Percentiles rank a stretch among this genome's conserved stretches.
Conservation (phyloP, 345 rosid genomes). For the Eucalyptus pauciflora region DNA sequence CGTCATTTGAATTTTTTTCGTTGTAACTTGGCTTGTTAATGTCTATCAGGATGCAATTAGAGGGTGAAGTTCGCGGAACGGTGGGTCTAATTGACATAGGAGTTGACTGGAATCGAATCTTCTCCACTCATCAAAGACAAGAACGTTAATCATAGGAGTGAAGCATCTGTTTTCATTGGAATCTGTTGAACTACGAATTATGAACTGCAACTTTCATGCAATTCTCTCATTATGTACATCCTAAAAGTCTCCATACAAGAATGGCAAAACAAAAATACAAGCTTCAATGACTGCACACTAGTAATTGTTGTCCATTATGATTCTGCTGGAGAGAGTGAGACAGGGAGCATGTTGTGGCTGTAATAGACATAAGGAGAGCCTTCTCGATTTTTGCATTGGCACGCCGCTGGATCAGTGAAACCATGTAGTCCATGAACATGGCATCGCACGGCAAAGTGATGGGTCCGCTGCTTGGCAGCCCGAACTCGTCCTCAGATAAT, state of each 20-base stretch:
- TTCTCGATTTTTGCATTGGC: background rate
- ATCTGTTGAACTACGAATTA: background rate
- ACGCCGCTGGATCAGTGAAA: background rate
- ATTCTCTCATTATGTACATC: background rate
- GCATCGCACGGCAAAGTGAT: constrained; percentile 24
- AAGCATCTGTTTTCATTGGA: background rate
- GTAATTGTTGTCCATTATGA: too few relatives aligned
- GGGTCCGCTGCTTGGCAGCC: constrained; percentile 1
- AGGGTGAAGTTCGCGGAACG: background rate
- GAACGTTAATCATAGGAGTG: background rate
- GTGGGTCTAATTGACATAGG: background rate
- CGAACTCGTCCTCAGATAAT: constrained; percentile 1
- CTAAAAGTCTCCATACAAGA: background rate
- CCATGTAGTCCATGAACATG: constrained; percentile 2
- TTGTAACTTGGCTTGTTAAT: background rate
- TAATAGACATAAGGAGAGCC: background rate
- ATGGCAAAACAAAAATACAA: background rate
- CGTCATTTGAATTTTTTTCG: background rate
- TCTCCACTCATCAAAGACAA: background rate
- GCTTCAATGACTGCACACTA: too few relatives aligned
- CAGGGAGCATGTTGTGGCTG: background rate
- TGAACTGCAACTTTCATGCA: background rate
- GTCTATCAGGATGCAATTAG: background rate
- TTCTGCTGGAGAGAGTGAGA: too few relatives aligned
- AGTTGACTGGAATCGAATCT: background rate